A percentile compares a stretch with the other conserved stretches of the same genome.
phyloP scores from a whole-genome alignment of 352 stramenopile genomes.

The Pythium insidiosum region DNA sequence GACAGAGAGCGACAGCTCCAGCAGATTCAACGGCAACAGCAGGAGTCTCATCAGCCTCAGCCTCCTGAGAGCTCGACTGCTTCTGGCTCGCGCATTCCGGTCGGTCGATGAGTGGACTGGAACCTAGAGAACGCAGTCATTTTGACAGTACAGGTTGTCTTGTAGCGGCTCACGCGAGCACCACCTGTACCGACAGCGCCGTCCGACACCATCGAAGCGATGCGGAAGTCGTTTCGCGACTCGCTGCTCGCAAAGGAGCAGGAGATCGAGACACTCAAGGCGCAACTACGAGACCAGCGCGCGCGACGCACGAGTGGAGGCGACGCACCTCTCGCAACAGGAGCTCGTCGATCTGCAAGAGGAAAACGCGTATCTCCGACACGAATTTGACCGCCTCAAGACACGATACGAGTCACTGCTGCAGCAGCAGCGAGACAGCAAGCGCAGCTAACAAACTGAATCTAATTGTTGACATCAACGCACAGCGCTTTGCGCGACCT shows the following conservation, averaged over 20 bases:
- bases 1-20: slow-evolving; percentile 47
- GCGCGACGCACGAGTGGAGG: not conserved
- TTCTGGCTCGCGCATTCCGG: slow-evolving; percentile 16
- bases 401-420: slow-evolving; percentile 41
- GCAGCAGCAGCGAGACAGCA: slow-evolving; percentile 7
- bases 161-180: slow-evolving; percentile 12
- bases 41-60: not conserved
- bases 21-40: slow-evolving; percentile 1
- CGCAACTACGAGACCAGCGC: slow-evolving; percentile 19
- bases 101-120: slow-evolving; percentile 3
- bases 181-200: slow-evolving; percentile 6
- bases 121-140: not conserved
- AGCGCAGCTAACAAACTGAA: not conserved
- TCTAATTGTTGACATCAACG: not conserved
- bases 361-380: slow-evolving; percentile 56
- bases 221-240: slow-evolving; percentile 40
- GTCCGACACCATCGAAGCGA: slow-evolving; percentile 22
- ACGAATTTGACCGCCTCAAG: slow-evolving; percentile 65
- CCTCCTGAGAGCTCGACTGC: too few species aligned
- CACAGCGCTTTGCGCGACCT: slow-evolving; percentile 16
- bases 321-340: not conserved
- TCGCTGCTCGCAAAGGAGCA: slow-evolving; percentile 54
- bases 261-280: slow-evolving; percentile 38
- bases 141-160: not conserved
- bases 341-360: slow-evolving; percentile 36